phyloP scores from a whole-genome alignment of 192 early-diverging fungal genomes.

The Coemansia sp. region DNA sequence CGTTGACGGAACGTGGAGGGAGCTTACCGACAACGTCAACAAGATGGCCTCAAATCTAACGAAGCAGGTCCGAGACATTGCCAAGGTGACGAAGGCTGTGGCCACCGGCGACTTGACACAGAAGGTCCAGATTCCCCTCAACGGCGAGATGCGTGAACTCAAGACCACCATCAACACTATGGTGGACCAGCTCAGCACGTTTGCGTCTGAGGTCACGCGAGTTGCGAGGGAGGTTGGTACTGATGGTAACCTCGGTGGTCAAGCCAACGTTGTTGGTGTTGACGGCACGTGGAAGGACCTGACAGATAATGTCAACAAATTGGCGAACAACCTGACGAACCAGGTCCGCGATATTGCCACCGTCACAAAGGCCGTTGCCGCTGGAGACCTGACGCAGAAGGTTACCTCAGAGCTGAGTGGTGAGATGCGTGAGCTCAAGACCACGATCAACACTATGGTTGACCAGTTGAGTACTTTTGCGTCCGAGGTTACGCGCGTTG shows the following conservation, averaged over 20 bases:
- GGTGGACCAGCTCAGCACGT: constrained; percentile 59
- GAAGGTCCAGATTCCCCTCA: constrained; percentile 52
- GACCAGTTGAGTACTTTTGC: constrained; percentile 56
- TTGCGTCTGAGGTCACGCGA: constrained; percentile 65
- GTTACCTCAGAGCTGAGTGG: too few species aligned
- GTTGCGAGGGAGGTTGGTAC: too few species aligned
- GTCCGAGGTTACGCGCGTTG: constrained; percentile 61
- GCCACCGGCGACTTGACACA: constrained; percentile 55
- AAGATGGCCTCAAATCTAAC: constrained; percentile 64
- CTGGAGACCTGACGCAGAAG: too few species aligned
- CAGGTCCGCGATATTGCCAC: constrained; percentile 63
- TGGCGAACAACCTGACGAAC: constrained; percentile 61
- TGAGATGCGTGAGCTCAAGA: constrained; percentile 19
- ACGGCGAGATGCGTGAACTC: constrained; percentile 59
- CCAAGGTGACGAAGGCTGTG: constrained; percentile 58
- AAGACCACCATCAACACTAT: constrained; percentile 65
- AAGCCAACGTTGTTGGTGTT: too few species aligned
- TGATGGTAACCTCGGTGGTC: too few species aligned
- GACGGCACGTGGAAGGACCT: too few species aligned
- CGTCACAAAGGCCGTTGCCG: too few species aligned
- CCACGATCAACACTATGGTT: constrained; percentile 61
- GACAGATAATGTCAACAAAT: constrained; percentile 62
- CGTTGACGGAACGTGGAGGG: constrained; percentile 60
- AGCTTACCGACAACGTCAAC: constrained; percentile 60
- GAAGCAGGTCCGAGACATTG: constrained; percentile 60